phyloP scores from a whole-genome alignment of 495 filamentous ascomycete species.

The Annulohypoxylon nitens region DNA sequence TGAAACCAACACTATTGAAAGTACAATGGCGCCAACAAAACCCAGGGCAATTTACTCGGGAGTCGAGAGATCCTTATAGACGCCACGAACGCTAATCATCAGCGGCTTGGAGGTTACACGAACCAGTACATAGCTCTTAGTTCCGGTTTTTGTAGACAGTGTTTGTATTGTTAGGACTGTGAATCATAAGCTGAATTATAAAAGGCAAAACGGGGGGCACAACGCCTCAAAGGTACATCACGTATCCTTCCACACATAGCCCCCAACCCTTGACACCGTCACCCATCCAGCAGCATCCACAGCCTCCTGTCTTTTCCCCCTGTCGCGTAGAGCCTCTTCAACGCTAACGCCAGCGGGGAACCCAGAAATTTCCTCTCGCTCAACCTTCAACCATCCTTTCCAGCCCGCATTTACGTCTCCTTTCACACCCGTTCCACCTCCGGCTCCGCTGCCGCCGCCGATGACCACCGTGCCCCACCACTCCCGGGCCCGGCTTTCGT shows the following conservation, averaged over 20 bases:
- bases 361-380: conserved; percentile 54
- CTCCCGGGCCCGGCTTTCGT: conserved; percentile 59
- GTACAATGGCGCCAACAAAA: too few species aligned
- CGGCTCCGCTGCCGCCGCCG: conserved; percentile 49
- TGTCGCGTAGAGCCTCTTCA: conserved; percentile 68
- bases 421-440: conserved; percentile 17
- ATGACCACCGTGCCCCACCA: conserved; percentile 66
- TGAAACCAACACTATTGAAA: too few species aligned
- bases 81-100: too few species aligned
- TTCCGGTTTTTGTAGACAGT: too few species aligned
- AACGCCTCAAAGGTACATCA: background rate
- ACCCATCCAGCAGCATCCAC: conserved; percentile 56
- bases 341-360: conserved; percentile 69
- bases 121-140: too few species aligned
- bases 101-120: too few species aligned
- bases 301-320: conserved; percentile 57
- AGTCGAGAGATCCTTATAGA: too few species aligned
- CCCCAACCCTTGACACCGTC: conserved; percentile 49
- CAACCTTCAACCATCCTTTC: conserved; percentile 65
- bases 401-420: conserved; percentile 56
- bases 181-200: too few species aligned
- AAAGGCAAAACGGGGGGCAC: too few species aligned
- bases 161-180: too few species aligned
- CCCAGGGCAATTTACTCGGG: too few species aligned
- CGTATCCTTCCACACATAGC: conserved; percentile 42